phyloP scores from a whole-genome alignment of 2,329 filamentous ascomycete species.

The Sporothrix brunneoviolacea region DNA sequence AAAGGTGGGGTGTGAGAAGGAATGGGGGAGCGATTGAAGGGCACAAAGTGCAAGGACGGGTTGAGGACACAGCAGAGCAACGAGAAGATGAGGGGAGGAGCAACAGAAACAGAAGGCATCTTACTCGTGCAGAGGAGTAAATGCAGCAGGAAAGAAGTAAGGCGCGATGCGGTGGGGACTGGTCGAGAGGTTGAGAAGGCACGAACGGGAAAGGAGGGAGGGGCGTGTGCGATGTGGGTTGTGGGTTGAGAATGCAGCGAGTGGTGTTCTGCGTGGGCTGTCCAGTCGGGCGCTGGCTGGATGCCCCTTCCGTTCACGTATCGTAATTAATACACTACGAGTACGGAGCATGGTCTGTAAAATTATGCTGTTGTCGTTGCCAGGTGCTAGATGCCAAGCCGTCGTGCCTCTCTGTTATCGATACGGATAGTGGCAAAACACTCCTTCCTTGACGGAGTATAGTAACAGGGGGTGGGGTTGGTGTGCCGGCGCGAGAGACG shows the following conservation, averaged over 20 bases:
- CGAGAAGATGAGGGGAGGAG: too few relatives aligned
- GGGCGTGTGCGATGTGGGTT: background rate
- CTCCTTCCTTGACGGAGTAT: background rate
- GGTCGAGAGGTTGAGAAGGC: constrained; percentile 4
- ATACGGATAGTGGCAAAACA: constrained; percentile 1
- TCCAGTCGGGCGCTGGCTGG: background rate
- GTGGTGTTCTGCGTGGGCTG: background rate
- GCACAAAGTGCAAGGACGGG: too few relatives aligned
- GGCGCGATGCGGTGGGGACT: constrained; percentile 6
- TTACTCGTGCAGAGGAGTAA: background rate
- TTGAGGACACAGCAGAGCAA: too few relatives aligned
- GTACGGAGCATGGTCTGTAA: background rate
- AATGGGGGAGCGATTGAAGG: too few relatives aligned
- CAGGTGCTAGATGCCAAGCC: background rate
- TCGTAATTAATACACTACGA: too few relatives aligned
- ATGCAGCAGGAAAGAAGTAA: background rate
- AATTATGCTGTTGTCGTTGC: background rate
- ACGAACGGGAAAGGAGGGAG: constrained; percentile 1
- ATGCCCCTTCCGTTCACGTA: background rate
- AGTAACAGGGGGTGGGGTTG: background rate
- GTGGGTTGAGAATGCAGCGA: background rate
- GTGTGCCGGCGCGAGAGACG: constrained; percentile 7
- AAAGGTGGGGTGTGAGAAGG: too few relatives aligned
- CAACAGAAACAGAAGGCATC: too few relatives aligned
- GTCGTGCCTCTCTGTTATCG: background rate